These are phyloP conservation scores for Mycena vitilis DNA, from an alignment of 768 basidiomycete species.

Conservation along the genomic window DNA sequence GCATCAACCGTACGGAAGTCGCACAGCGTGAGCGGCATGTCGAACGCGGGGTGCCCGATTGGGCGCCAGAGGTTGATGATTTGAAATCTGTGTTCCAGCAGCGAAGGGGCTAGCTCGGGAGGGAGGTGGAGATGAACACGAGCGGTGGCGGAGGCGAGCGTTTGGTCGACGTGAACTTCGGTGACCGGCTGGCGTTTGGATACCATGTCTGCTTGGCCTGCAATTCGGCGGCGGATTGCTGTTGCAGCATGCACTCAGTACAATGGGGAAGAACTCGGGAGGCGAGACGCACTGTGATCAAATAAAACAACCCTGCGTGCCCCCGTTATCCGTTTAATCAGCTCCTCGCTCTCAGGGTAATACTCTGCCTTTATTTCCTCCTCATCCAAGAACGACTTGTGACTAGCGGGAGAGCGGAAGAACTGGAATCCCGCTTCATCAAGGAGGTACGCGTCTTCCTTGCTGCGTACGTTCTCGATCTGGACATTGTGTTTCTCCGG, in stretches of 20 bases:
- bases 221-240: constrained; percentile 45
- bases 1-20: constrained; percentile 53
- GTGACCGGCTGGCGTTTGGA: constrained; percentile 44
- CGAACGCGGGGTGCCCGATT: constrained; percentile 50
- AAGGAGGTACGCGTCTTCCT: constrained; percentile 45
- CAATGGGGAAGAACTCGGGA: constrained; percentile 4
- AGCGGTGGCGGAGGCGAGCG: constrained; percentile 45
- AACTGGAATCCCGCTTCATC: constrained; percentile 52
- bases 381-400: constrained; percentile 48
- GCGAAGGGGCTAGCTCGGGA: constrained; percentile 46
- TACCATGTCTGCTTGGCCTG: constrained; percentile 39
- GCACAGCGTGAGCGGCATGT: constrained; percentile 54
- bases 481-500: constrained; percentile 34
- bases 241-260: constrained; percentile 16
- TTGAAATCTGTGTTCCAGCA: constrained; percentile 55
- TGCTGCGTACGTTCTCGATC: constrained; percentile 49
- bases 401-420: constrained; percentile 38
- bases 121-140: constrained; percentile 55
- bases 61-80: constrained; percentile 63
- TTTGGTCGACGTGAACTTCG: constrained; percentile 55
- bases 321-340: constrained; percentile 52
- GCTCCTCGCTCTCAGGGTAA: constrained; percentile 51
- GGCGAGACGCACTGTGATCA: constrained; percentile 50
- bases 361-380: constrained; percentile 51
- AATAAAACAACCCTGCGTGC: constrained; percentile 54